A percentile compares a stretch with the other conserved stretches of the same genome.
Conservation (phyloP, 257 asterid genomes). For the Solanum sitiens region DNA sequence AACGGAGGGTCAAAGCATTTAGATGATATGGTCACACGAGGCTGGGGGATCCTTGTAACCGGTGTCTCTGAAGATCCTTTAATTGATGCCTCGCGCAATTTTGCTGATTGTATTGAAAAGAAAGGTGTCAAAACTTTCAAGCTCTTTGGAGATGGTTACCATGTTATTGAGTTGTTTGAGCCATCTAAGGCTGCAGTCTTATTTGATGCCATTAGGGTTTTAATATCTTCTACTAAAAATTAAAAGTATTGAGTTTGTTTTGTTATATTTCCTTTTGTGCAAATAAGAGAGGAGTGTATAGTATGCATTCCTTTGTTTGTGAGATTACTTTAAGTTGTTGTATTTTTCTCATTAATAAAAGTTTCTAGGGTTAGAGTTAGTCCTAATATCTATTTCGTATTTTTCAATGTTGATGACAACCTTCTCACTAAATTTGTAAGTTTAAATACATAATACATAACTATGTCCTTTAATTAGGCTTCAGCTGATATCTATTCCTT, state of each 20-base stretch:
- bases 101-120: slow-evolving; percentile 22
- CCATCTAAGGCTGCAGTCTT: slow-evolving; percentile 11
- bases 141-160: slow-evolving; percentile 27
- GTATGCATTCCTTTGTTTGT: not conserved
- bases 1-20: slow-evolving; percentile 8
- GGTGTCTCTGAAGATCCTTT: slow-evolving; percentile 21
- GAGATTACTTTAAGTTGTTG: too few relatives aligned
- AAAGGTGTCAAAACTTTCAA: slow-evolving; percentile 11
- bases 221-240: not conserved
- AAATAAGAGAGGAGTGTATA: not conserved
- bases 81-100: slow-evolving; percentile 9
- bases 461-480: too few relatives aligned
- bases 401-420: not conserved
- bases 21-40: not conserved
- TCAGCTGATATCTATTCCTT: too few relatives aligned
- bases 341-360: too few relatives aligned
- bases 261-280: not conserved
- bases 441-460: not conserved
- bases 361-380: not conserved
- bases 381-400: not conserved
- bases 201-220: slow-evolving; percentile 4
- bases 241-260: not conserved
- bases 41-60: slow-evolving; percentile 9
- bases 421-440: not conserved
- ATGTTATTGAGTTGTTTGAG: slow-evolving; percentile 30